Base-by-base conservation (phyloP, 306 rosid species). In the Glycine latifolia region DNA sequence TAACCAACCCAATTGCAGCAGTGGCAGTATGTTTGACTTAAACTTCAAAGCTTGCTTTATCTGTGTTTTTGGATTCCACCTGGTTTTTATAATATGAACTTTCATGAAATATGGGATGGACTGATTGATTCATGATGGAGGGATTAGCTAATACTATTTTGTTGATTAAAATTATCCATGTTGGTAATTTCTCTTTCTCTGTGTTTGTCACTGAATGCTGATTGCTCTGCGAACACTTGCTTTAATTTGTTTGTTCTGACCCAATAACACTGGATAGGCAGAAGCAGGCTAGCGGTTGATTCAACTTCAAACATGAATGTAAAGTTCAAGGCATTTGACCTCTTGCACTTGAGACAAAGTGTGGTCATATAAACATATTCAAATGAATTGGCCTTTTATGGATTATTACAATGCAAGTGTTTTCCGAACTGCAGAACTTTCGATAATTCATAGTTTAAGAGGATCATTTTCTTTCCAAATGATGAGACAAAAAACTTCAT, bases 1-100 rank as follows among this genome's bases (percentile, higher is more conserved):
- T 93, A 77, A 90, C 88, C 8, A 95, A 84, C 67, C 99, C 99
- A 61, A 95, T 95, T 81, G 90, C 99, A 14, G 89, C 97, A 83
- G 94, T 95, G 60, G 99, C 91, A 33, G 99, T 95, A 90, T 79
- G 99, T 81, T 69, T 74, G 61, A 48, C 52, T 48, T 8, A 76
- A 58, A 74, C 66, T 59, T 55, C 14, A 81, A 48, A 62, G 54
- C 67, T 59, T 68, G 37, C 67, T 37, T 68, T 77, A 39, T 70
- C 13, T 37, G 15, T 67, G 10, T 58, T 67, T 68, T 46, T 74
- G 43, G 20, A 49, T 59, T 56, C 13, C 31, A 55, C 20, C 35
- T 68, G 52, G 60, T 73, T n/a, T 41, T 73, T 52, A 74, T 6
- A 56, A 26, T 71, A 14, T 4, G 49, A 26, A 7, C 7, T 60